phyloP scores from a whole-genome alignment of 495 filamentous ascomycete species.

The Baudoinia panamericana region DNA sequence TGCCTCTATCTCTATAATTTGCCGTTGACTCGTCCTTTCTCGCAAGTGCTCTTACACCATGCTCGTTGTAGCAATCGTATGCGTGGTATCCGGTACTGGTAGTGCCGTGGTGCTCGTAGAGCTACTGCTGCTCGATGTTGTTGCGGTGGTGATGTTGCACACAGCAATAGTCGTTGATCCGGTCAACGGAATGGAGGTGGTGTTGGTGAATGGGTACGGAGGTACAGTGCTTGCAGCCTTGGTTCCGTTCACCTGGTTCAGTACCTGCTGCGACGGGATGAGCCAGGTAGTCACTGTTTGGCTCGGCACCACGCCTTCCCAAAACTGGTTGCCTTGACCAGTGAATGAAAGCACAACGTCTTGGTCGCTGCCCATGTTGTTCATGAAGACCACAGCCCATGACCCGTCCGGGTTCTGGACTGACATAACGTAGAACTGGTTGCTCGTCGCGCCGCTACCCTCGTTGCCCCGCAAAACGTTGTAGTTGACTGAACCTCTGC shows the following conservation, averaged over 20 bases:
- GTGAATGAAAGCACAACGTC: constrained; percentile 11
- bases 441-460: constrained; percentile 4
- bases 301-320: constrained; percentile 12
- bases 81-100: constrained; percentile 13
- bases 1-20: too few species aligned
- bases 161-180: background rate
- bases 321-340: constrained; percentile 1
- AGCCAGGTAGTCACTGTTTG: constrained; percentile 12
- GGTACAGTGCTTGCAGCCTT: background rate
- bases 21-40: too few species aligned
- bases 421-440: constrained; percentile 13
- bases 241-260: constrained; percentile 3
- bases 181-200: background rate
- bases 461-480: constrained; percentile 10
- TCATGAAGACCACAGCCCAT: constrained; percentile 18
- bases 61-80: constrained; percentile 6
- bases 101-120: constrained; percentile 1
- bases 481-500: constrained; percentile 32
- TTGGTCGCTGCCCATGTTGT: constrained; percentile 10
- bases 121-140: constrained; percentile 4
- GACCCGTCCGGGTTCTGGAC: constrained; percentile 13
- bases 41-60: background rate
- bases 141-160: background rate
- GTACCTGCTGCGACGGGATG: constrained; percentile 9
- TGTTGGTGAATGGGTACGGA: constrained; percentile 5